Evolutionary conservation across 768 basidiomycete species (phyloP), one percentile per base, ranked within the genome.

Genomic region (Hygrophorus russula): DNA sequence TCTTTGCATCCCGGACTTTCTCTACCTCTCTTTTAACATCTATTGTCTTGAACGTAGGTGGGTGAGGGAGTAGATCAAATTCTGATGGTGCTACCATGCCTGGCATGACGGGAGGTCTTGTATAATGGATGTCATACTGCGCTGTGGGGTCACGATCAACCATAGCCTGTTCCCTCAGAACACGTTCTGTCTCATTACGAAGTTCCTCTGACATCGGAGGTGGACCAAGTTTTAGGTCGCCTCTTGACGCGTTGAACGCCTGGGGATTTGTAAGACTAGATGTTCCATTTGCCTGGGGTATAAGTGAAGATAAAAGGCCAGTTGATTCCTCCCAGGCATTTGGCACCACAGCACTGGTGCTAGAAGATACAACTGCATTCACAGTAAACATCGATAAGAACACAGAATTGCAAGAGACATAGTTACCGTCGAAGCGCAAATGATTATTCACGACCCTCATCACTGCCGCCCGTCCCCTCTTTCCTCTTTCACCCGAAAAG

Each of bases 371-470:
- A 10, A 91, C 87, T 87, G 58, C 15, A 50, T 38, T 41, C 61
- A 51, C 45, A 53, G 34, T 39, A 15, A 18, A n/a, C 45, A 29
- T 11, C 19, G 46, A 20, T 36, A 45, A 37, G n/a, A 43, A 24
- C 8, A 19, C 13, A 15, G 29, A 29, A 40, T 13, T 19, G 46
- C 15, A 43, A 44, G 37, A 30, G 30, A 32, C 42, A 36, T 14
- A 54, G 58, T 67, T 63, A 93, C 93, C 88, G 53, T 93, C 84
- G 50, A 98, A 88, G 32, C 80, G 78, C 29, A 99, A 70, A 56
- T 92, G 82, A 58, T 91, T 93, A 58, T 96, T 96, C 17, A 99
- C 83, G 30, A 98, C 90, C 34, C 82, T 78, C 78, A 97, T 83
- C 35, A 98, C 83, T 8, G 89, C 77, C 41, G 90, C 82, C 52